A percentile compares a stretch with the other conserved stretches of the same genome.
phyloP scores from a whole-genome alignment of 75 land plant species.

The Ceratopteris richardii region DNA sequence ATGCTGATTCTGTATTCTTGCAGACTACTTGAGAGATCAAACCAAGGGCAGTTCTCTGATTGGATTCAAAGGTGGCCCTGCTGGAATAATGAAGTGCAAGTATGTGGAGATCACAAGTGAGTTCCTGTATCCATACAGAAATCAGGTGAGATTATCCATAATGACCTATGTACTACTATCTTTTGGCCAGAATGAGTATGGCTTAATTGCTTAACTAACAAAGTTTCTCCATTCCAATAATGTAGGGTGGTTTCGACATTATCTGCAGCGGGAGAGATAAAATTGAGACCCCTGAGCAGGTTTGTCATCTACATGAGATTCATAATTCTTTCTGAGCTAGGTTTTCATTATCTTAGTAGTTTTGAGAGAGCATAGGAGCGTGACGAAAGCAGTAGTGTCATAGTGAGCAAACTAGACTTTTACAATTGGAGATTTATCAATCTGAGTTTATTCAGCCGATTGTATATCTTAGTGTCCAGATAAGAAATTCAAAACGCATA shows the following conservation, averaged over 20 bases:
- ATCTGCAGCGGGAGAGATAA: slow-evolving; percentile 97
- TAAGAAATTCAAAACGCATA: too few species aligned
- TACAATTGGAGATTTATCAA: too few species aligned
- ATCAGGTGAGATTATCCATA: slow-evolving; percentile 47
- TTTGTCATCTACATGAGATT: too few species aligned
- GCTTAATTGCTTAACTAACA: too few species aligned
- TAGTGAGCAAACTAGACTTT: too few species aligned
- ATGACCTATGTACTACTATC: background rate
- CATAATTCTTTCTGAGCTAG: too few species aligned
- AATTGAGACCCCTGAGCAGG: slow-evolving; percentile 99
- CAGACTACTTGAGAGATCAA: slow-evolving; percentile 75
- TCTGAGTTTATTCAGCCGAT: too few species aligned
- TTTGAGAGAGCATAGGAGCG: too few species aligned
- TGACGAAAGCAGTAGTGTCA: too few species aligned
- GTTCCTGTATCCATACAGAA: slow-evolving; percentile 81
- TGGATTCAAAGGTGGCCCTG: slow-evolving; percentile 93
- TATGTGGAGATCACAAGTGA: slow-evolving; percentile 68
- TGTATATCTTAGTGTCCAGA: too few species aligned
- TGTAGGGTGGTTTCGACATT: slow-evolving; percentile 95
- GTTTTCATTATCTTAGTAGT: too few species aligned
- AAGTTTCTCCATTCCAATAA: background rate
- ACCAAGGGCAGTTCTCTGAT: slow-evolving; percentile 64
- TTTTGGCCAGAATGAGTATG: too few species aligned
- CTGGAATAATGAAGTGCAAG: slow-evolving; percentile 90
- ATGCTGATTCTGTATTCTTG: background rate